Percentiles rank a stretch among this genome's conserved stretches.
phyloP scores from a whole-genome alignment of 2,329 filamentous ascomycete genomes.

The Amauroascus niger region DNA sequence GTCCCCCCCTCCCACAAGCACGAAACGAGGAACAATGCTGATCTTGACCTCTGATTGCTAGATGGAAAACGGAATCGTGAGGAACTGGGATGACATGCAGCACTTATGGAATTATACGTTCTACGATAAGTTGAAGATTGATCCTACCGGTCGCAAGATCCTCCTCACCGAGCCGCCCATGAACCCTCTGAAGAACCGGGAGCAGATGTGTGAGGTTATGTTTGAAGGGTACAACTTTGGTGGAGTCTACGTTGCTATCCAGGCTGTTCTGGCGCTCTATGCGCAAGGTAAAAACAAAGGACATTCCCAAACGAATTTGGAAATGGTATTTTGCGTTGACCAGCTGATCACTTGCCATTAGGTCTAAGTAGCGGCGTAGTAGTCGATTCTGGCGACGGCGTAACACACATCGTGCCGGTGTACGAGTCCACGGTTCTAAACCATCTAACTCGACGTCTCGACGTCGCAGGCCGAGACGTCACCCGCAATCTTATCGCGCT shows the following conservation, averaged over 20 bases:
- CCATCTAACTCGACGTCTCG: constrained; percentile 85
- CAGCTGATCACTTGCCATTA: constrained; percentile 27
- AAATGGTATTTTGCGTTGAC: not conserved
- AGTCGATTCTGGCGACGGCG: constrained; percentile 94
- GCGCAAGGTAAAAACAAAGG: constrained; percentile 81
- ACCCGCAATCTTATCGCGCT: constrained; percentile 97
- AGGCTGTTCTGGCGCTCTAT: constrained; percentile 90
- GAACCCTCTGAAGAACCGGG: constrained; percentile 93
- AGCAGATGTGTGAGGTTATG: constrained; percentile 99
- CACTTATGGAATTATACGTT: constrained; percentile 99
- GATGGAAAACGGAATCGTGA: constrained; percentile 99
- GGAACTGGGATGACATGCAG: constrained; percentile 99
- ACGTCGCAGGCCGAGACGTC: constrained; percentile 92
- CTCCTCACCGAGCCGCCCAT: constrained; percentile 93
- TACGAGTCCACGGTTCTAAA: constrained; percentile 98
- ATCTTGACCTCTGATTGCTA: constrained; percentile 26
- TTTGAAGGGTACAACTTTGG: constrained; percentile 95
- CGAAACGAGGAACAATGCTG: not conserved
- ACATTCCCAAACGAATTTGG: not conserved
- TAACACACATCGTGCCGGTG: constrained; percentile 96
- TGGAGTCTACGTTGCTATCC: constrained; percentile 94
- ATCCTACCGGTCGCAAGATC: constrained; percentile 88
- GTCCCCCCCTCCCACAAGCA: no score
- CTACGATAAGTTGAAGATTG: constrained; percentile 89
- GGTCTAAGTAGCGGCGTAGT: constrained; percentile 90